phyloP scores from a whole-genome alignment of 306 rosid genomes.

The Quercus variabilis region DNA sequence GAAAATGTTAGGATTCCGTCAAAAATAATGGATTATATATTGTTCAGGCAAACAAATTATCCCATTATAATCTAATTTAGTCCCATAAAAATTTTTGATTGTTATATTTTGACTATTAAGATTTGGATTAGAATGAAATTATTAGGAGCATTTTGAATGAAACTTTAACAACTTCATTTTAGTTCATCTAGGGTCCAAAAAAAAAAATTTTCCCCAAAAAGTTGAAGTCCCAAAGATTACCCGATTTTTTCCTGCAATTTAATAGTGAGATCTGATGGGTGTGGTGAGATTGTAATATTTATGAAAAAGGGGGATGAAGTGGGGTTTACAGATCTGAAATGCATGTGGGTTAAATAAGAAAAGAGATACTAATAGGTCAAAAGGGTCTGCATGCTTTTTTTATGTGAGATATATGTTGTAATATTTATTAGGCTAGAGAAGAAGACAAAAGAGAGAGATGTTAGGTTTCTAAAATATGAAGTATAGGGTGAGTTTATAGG shows the following conservation, averaged over 20 bases:
- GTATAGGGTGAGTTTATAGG: neutral
- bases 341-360: conserved; percentile 39
- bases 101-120: too few species aligned
- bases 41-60: too few species aligned
- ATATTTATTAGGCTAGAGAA: conserved; percentile 2
- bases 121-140: too few species aligned
- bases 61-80: too few species aligned
- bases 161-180: too few species aligned
- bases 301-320: neutral
- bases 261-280: neutral
- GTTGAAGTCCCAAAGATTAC: too few species aligned
- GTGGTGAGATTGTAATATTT: conserved; percentile 1
- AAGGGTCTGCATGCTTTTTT: conserved; percentile 16
- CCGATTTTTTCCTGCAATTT: conserved; percentile 1
- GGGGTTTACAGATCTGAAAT: conserved; percentile 30
- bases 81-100: too few species aligned
- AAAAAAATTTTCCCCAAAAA: too few species aligned
- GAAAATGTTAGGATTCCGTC: too few species aligned
- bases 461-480: neutral
- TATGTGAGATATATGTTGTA: neutral
- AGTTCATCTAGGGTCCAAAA: too few species aligned
- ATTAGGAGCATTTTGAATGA: too few species aligned
- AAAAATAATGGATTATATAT: too few species aligned
- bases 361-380: neutral
- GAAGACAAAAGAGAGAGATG: conserved; percentile 25